Conservation (phyloP, 2,329 filamentous ascomycete species). For the Dactylella cylindrospora region DNA sequence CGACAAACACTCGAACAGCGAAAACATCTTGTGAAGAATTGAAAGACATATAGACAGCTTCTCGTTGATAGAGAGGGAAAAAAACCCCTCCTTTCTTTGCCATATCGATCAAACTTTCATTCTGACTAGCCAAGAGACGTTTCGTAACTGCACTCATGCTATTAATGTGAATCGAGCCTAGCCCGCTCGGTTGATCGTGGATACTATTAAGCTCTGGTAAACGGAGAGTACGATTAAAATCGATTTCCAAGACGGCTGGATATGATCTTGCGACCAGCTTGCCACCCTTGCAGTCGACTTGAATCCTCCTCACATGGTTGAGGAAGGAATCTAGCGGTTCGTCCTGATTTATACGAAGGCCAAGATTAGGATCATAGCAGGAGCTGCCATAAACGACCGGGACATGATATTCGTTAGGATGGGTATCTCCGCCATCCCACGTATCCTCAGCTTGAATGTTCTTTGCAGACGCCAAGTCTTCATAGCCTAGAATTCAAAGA, state of each 20-base stretch:
- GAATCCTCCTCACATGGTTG: neutral
- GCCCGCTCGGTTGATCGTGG: constrained; percentile 3
- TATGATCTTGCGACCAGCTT: constrained; percentile 1
- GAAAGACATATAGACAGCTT: constrained; percentile 55
- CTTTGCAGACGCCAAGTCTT: neutral
- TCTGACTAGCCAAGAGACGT: constrained; percentile 3
- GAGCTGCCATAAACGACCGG: neutral
- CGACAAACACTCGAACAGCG: constrained; percentile 51
- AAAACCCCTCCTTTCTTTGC: constrained; percentile 54
- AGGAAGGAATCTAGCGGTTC: neutral
- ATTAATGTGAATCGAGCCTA: neutral
- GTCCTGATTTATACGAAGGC: neutral
- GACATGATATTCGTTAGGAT: neutral
- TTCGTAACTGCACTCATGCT: constrained; percentile 2
- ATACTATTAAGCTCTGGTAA: neutral
- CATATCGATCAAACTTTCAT: constrained; percentile 48
- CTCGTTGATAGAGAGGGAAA: constrained; percentile 56
- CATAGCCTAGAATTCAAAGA: neutral
- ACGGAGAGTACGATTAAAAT: constrained; percentile 4
- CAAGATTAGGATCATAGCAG: neutral
- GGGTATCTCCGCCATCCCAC: neutral
- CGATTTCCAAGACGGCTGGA: neutral
- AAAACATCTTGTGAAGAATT: constrained; percentile 50
- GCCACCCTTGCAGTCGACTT: neutral
- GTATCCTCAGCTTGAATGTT: neutral